Evolutionary conservation across 345 rosid species (phyloP), one percentile per base, ranked within the genome.

Genomic region (Garcia nutans): DNA sequence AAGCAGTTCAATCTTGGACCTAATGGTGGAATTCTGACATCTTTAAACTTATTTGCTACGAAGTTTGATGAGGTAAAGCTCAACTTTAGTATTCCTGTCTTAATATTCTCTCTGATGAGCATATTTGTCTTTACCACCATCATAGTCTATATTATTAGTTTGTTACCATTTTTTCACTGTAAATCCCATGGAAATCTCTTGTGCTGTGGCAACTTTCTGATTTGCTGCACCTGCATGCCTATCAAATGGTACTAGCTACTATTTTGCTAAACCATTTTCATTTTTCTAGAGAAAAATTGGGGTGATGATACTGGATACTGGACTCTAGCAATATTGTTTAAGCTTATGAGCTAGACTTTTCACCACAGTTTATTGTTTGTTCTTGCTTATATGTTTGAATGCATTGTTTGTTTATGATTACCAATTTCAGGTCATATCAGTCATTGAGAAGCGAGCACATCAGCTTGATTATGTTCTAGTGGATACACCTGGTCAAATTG

Each of bases 401-500:
- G 5, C 11, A 19, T 66, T 31, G 37, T 64, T 19, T 20, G 28
- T 49, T 64, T 60, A 63, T 74, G 69, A 22, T 70, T 64, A 57
- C 62, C 63, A 24, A 68, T 57, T 75, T 74, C 83, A 92, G 97
- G 92, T 92, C 70, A 72, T 92, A 80, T 82, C 87, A 10, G 82
- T 89, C 74, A 88, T 92, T 81, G 97, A 92, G 88, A 92, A 75
- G 74, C 87, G 97, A 65, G 97, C 97, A 57, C 89, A 90, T 78
- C 91, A 92, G 81, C 93, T 92, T 83, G 97, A 92, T 79, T 92
- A 90, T 82, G 95, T 92, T 73, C 84, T 92, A 52, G 97, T 90
- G 81, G 97, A 92, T 76, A 92, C 97, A 63, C 97, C 97, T 79
- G 97, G 97, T 71, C 97, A 92, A 80, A 92, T 90, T 81, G 97